A percentile compares a stretch with the other conserved stretches of the same genome.
Conservation (phyloP, 495 filamentous ascomycete genomes). For the Hyaloscypha finlandica region DNA sequence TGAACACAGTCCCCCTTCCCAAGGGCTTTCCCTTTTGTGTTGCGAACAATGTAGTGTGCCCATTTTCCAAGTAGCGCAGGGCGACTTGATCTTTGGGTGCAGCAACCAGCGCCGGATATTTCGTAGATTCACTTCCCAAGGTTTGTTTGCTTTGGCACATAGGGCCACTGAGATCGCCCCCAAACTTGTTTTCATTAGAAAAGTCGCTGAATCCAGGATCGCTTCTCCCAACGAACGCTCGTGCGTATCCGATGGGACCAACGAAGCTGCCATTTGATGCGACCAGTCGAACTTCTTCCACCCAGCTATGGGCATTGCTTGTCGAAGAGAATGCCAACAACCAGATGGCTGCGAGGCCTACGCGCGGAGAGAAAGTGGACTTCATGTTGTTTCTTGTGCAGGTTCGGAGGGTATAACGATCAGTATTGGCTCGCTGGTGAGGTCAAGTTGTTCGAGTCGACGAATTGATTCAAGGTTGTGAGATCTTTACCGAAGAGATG, state of each 20-base stretch:
- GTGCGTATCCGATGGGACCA: slow-evolving; percentile 66
- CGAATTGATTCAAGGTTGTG: not conserved
- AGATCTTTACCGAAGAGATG: slow-evolving; percentile 3
- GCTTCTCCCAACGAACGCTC: slow-evolving; percentile 58
- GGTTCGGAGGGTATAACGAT: slow-evolving; percentile 7
- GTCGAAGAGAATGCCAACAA: slow-evolving; percentile 11
- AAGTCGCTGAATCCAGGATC: slow-evolving; percentile 47
- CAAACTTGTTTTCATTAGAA: slow-evolving; percentile 51
- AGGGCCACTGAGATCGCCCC: slow-evolving; percentile 42
- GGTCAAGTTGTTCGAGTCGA: slow-evolving; percentile 8
- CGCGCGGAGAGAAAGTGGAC: not conserved
- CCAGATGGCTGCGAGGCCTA: slow-evolving; percentile 3
- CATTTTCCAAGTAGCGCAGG: slow-evolving; percentile 80
- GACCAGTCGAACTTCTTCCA: slow-evolving; percentile 71
- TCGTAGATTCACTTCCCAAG: slow-evolving; percentile 52
- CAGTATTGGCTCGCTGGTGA: slow-evolving; percentile 19
- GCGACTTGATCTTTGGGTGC: slow-evolving; percentile 69
- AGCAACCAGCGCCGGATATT: slow-evolving; percentile 65
- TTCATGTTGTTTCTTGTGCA: slow-evolving; percentile 14
- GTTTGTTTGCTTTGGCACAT: slow-evolving; percentile 60
- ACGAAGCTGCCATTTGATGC: slow-evolving; percentile 72
- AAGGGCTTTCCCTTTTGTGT: slow-evolving; percentile 61
- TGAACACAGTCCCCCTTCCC: slow-evolving; percentile 73
- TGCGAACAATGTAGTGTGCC: slow-evolving; percentile 73
- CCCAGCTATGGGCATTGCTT: slow-evolving; percentile 52